phyloP scores from a whole-genome alignment of 2,329 filamentous ascomycete species.

The Biscogniauxia marginata region DNA sequence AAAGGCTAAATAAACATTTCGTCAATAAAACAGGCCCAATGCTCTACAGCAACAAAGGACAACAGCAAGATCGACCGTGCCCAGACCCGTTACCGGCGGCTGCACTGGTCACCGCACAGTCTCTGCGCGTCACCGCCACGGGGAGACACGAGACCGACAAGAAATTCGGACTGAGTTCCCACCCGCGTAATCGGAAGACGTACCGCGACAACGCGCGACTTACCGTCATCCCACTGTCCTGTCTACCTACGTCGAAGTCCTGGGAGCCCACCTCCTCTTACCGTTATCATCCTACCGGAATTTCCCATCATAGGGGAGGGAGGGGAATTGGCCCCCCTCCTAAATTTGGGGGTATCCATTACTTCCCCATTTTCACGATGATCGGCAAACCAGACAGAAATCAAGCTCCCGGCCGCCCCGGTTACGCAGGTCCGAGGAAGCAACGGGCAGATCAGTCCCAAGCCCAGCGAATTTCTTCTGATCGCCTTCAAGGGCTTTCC shows the following conservation, averaged over 20 bases:
- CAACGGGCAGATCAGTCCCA: background rate
- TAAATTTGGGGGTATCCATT: background rate
- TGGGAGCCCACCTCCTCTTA: background rate
- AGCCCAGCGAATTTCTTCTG: background rate
- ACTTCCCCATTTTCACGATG: background rate
- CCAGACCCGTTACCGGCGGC: background rate
- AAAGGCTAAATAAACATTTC: background rate
- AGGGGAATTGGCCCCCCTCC: background rate
- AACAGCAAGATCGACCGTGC: background rate
- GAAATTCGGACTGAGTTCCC: background rate
- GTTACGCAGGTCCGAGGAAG: background rate
- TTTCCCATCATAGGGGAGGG: background rate
- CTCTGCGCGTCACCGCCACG: background rate
- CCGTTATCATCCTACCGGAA: background rate
- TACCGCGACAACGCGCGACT: background rate
- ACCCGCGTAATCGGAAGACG: background rate
- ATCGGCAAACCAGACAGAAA: background rate
- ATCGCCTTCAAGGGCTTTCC: background rate
- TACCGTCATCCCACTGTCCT: background rate
- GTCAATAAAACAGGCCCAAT: background rate
- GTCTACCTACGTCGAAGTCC: background rate
- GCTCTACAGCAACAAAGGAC: background rate
- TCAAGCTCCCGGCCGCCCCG: background rate
- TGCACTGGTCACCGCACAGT: background rate
- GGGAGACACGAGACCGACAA: background rate